phyloP scores from a whole-genome alignment of 352 stramenopile genomes.

The Bremia lactucae region DNA sequence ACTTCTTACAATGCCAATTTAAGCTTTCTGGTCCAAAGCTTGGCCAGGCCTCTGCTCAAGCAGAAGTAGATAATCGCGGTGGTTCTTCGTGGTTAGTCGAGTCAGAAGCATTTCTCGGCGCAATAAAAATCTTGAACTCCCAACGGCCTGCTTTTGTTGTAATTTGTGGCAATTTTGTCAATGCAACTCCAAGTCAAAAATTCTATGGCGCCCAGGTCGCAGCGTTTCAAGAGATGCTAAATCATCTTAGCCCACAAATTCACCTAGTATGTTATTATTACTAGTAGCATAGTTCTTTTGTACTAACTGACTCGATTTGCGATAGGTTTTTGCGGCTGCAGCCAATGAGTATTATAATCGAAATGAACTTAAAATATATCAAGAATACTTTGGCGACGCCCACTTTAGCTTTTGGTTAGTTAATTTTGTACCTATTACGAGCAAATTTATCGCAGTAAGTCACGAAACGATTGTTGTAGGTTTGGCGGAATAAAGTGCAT shows the following conservation, averaged over 20 bases:
- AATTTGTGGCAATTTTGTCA: slow-evolving; percentile 54
- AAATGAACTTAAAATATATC: slow-evolving; percentile 22
- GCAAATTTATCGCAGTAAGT: background rate
- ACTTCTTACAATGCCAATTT: background rate
- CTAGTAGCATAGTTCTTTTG: background rate
- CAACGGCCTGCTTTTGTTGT: slow-evolving; percentile 49
- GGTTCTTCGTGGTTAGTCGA: slow-evolving; percentile 41
- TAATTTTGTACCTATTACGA: background rate
- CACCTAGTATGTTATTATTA: slow-evolving; percentile 33
- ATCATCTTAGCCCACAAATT: slow-evolving; percentile 40
- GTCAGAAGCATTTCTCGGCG: slow-evolving; percentile 28
- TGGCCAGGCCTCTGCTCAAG: slow-evolving; percentile 18
- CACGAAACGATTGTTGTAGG: slow-evolving; percentile 22
- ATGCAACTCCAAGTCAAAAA: slow-evolving; percentile 24
- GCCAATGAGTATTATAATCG: slow-evolving; percentile 11
- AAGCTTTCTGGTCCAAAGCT: slow-evolving; percentile 50
- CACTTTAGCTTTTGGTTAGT: slow-evolving; percentile 74
- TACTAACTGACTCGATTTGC: background rate
- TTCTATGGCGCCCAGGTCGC: slow-evolving; percentile 34
- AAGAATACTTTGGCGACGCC: slow-evolving; percentile 48
- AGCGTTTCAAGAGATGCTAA: slow-evolving; percentile 52
- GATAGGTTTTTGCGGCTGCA: slow-evolving; percentile 44
- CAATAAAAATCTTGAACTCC: slow-evolving; percentile 38
- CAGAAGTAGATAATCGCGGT: slow-evolving; percentile 26
- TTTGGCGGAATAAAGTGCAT: slow-evolving; percentile 72